Percentiles rank a stretch among this genome's conserved stretches.
phyloP scores from a whole-genome alignment of 305 asterid species.

The Fraxinus dipetala region DNA sequence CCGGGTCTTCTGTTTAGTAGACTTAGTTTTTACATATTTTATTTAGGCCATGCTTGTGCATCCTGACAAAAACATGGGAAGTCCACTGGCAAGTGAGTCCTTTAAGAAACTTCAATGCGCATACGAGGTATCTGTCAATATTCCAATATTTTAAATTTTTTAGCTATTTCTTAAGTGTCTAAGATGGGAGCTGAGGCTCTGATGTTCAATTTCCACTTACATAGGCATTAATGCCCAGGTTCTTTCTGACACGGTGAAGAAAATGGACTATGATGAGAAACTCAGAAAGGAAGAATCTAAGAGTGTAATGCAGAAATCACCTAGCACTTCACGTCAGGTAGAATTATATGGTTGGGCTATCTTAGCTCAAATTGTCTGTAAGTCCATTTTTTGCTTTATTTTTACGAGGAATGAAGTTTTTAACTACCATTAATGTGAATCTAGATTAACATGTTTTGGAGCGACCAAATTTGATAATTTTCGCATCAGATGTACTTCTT shows the following conservation, averaged over 20 bases:
- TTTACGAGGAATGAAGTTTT: not conserved
- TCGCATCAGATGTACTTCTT: not conserved
- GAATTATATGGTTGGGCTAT: conserved; percentile 7
- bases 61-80: conserved; percentile 98
- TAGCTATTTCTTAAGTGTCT: conserved; percentile 22
- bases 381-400: not conserved
- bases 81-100: conserved; percentile 85
- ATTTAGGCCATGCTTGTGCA: conserved; percentile 96
- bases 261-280: conserved; percentile 92
- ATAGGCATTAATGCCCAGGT: conserved; percentile 48
- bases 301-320: conserved; percentile 70
- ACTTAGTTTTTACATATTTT: conserved; percentile 19
- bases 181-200: conserved; percentile 23
- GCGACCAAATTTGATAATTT: not conserved
- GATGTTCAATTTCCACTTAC: conserved; percentile 26
- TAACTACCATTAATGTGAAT: not conserved
- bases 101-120: conserved; percentile 97
- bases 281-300: conserved; percentile 85
- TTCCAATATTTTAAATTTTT: not conserved
- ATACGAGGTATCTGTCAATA: conserved; percentile 60
- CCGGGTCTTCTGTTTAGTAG: conserved; percentile 1
- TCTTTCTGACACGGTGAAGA: conserved; percentile 90
- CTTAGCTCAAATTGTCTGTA: not conserved
- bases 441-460: not conserved
- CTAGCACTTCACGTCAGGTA: conserved; percentile 82